Percentiles rank a stretch among this genome's conserved stretches.
Evolutionary conservation across 1,139 yeast species (phyloP).

Genomic region (Hansenula lynferdii): DNA sequence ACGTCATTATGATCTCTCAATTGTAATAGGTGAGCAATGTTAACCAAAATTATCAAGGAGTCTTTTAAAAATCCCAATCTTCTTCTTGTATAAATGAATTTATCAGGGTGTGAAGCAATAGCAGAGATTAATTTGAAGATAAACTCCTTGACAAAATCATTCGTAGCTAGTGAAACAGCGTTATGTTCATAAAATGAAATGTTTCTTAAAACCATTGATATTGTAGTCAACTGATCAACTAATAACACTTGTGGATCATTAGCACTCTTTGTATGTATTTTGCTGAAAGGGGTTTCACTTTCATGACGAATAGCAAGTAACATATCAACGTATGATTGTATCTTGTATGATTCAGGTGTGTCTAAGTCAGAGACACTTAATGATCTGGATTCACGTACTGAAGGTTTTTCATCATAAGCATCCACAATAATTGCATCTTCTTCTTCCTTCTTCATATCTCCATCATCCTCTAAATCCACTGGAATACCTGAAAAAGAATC

Average conservation of each 20-base stretch:
- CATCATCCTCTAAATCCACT: slow-evolving; percentile 15
- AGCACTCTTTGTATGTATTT: slow-evolving; percentile 52
- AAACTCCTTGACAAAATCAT: slow-evolving; percentile 41
- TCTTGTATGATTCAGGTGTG: background rate
- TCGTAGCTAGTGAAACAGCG: slow-evolving; percentile 45
- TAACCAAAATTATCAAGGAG: slow-evolving; percentile 62
- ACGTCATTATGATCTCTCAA: slow-evolving; percentile 58
- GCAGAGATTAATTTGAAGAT: slow-evolving; percentile 46
- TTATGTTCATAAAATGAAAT: slow-evolving; percentile 64
- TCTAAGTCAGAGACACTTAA: slow-evolving; percentile 2
- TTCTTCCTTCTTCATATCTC: too few relatives aligned
- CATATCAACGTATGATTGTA: slow-evolving; percentile 43
- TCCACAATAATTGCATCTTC: too few relatives aligned
- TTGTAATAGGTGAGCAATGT: slow-evolving; percentile 61
- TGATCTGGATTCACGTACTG: background rate
- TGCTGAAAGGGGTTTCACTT: slow-evolving; percentile 56
- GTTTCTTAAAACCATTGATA: slow-evolving; percentile 80
- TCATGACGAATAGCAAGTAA: slow-evolving; percentile 55
- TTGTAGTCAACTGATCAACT: slow-evolving; percentile 72
- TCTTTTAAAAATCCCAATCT: slow-evolving; percentile 74
- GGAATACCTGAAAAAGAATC: slow-evolving; percentile 68
- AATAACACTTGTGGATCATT: slow-evolving; percentile 51
- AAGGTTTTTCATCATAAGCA: slow-evolving; percentile 10
- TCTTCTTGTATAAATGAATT: slow-evolving; percentile 52
- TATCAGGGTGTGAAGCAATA: slow-evolving; percentile 41